Percentiles rank a stretch among this genome's conserved stretches.
phyloP scores from a whole-genome alignment of 1,139 yeast species.

The Geotrichum bryndzae region DNA sequence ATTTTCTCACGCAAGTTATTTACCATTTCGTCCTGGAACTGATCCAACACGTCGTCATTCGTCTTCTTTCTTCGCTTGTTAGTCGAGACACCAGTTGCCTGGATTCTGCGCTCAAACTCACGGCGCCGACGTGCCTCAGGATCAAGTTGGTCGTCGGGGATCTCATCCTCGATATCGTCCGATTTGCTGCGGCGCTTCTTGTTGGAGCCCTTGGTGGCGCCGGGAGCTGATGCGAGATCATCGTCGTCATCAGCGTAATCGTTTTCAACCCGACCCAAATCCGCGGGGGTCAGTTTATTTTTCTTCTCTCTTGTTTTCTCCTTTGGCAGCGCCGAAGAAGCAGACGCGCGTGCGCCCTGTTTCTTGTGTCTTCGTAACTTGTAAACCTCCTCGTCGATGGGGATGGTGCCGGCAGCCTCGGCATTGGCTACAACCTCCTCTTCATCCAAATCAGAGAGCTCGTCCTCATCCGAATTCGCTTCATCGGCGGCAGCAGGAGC shows the following conservation, averaged over 20 bases:
- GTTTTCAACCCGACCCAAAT: slow-evolving; percentile 28
- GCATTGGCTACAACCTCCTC: slow-evolving; percentile 28
- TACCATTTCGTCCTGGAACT: slow-evolving; percentile 89
- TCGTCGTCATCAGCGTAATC: slow-evolving; percentile 28
- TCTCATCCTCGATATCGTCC: slow-evolving; percentile 29
- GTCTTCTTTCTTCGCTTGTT: slow-evolving; percentile 43
- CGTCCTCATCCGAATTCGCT: slow-evolving; percentile 9
- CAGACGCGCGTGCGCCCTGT: slow-evolving; percentile 19
- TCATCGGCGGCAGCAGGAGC: background rate
- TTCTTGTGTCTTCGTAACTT: slow-evolving; percentile 38
- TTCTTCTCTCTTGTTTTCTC: slow-evolving; percentile 22
- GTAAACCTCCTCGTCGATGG: slow-evolving; percentile 39
- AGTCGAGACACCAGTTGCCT: slow-evolving; percentile 62
- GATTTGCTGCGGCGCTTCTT: slow-evolving; percentile 21
- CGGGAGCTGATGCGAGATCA: background rate
- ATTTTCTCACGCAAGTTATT: slow-evolving; percentile 76
- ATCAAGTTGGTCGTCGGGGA: slow-evolving; percentile 34
- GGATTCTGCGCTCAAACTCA: slow-evolving; percentile 74
- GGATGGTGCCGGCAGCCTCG: slow-evolving; percentile 27
- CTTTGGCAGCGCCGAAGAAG: slow-evolving; percentile 14
- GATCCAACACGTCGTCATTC: slow-evolving; percentile 88
- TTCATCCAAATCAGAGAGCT: slow-evolving; percentile 36
- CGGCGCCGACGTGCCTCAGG: slow-evolving; percentile 56
- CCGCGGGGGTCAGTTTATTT: slow-evolving; percentile 22
- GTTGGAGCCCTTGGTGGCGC: slow-evolving; percentile 8